Evolutionary conservation across 2,329 filamentous ascomycete genomes (phyloP), one percentile per base, ranked within the genome.

Genomic region (Neofusicoccum laricinum): DNA sequence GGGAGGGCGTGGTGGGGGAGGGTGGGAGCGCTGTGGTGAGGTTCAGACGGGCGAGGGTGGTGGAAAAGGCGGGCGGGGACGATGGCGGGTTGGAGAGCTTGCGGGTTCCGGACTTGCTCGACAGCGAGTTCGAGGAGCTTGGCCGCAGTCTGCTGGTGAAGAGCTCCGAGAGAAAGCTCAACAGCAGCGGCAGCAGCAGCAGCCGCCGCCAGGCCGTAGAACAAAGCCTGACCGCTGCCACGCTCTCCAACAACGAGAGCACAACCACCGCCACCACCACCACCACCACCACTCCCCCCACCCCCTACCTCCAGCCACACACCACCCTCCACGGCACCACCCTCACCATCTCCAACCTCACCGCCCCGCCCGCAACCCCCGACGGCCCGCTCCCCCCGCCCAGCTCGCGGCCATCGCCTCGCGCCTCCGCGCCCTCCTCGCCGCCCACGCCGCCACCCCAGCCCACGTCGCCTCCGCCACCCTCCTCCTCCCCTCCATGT

Each of bases 21-120:
- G 93, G 91, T 6, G 94, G 93, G 10, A 90, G 88, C 63, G 86
- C 87, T n/a, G 91, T 89, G 83, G 73, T 95, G 69, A 86, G 81
- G 71, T 81, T 96, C 66, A 78, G 74, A 15, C 78, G 81, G 10
- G 88, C 89, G 12, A 81, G 72, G 61, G 80, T 90, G 66, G 80
- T 84, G 14, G 71, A 76, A 32, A 84, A 83, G 68, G 69, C 73
- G n/a, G 72, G 67, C 21, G 69, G 68, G 10, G 66, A 63, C 4
- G 66, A 67, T 15, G 57, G 65, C 17, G 64, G 64, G 21, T 65
- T 70, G 46, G 64, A 69, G 65, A 67, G 73, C 64, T 73, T 87
- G 64, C 81, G 86, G 64, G 82, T 84, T 46, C 93, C 93, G 1
- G 81, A 78, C 4, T 68, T 93, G 51, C 81, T 95, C 51, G 92